phyloP scores from a whole-genome alignment of 768 basidiomycete species.

The Boletus pseudo-olivaceus region DNA sequence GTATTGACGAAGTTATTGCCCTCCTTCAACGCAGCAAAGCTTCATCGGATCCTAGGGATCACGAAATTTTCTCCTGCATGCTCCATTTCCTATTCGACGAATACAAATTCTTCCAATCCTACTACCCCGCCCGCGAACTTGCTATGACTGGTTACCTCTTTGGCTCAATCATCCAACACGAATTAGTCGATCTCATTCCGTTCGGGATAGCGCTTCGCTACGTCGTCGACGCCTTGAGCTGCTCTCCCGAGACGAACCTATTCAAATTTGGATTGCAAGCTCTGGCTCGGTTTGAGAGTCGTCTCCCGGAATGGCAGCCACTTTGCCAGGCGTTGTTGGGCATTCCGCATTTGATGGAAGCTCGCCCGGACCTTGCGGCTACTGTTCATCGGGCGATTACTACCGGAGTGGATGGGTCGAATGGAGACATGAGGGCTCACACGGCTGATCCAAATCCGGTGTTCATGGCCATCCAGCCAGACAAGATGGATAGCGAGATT shows the following conservation, averaged over 20 bases:
- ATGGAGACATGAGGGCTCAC: conserved; percentile 38
- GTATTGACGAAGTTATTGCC: conserved; percentile 90
- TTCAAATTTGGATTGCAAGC: conserved; percentile 96
- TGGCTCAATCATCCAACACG: conserved; percentile 91
- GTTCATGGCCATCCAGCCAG: conserved; percentile 79
- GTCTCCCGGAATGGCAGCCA: conserved; percentile 89
- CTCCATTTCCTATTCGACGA: conserved; percentile 99
- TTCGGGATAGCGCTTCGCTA: conserved; percentile 96
- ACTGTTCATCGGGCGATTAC: conserved; percentile 69
- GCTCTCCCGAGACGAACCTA: conserved; percentile 85
- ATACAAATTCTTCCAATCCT: conserved; percentile 98
- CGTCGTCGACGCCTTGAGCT: conserved; percentile 89
- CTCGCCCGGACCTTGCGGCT: conserved; percentile 75
- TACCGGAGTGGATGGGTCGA: conserved; percentile 43
- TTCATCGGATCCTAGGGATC: conserved; percentile 79
- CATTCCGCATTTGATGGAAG: conserved; percentile 83
- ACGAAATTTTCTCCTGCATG: conserved; percentile 99
- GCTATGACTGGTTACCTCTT: conserved; percentile 96
- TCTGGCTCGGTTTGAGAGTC: conserved; percentile 79
- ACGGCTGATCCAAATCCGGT: conserved; percentile 46
- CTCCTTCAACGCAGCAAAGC: conserved; percentile 84
- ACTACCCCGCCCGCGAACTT: conserved; percentile 89
- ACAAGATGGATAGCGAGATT: conserved; percentile 57
- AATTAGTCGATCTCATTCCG: conserved; percentile 90
- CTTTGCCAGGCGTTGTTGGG: conserved; percentile 85